Evolutionary conservation across 225 moss, liverwort and hornwort species (phyloP).

Genomic region (Marchantia paleacea): DNA sequence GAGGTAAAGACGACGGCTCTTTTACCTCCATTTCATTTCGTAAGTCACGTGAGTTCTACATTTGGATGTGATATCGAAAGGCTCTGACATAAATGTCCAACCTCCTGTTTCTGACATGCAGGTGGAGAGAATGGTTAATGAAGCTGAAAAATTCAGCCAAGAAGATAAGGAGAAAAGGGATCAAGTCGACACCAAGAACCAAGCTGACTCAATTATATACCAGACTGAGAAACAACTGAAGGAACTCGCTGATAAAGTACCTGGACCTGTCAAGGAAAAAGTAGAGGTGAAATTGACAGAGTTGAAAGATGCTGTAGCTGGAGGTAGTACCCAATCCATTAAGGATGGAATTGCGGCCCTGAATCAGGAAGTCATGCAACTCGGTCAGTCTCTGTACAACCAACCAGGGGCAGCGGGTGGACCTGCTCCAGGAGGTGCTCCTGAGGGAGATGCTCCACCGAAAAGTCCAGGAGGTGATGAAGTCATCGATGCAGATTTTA

Average conservation of each 20-base stretch:
- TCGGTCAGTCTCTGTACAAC: constrained; percentile 41
- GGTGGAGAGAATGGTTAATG: constrained; percentile 44
- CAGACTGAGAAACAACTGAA: constrained; percentile 46
- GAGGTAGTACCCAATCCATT: constrained; percentile 30
- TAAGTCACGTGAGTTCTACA: background rate
- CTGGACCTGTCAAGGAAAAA: constrained; percentile 44
- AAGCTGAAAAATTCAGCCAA: constrained; percentile 38
- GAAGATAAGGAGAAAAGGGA: constrained; percentile 43
- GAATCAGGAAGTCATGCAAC: constrained; percentile 45
- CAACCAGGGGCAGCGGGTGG: constrained; percentile 36
- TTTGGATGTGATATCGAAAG: background rate
- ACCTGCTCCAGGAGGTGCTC: constrained; percentile 31
- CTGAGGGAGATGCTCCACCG: constrained; percentile 19
- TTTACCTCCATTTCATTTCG: too few species aligned
- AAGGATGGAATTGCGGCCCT: constrained; percentile 39
- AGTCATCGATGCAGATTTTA: constrained; percentile 62
- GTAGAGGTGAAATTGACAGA: constrained; percentile 42
- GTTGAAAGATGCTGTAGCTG: constrained; percentile 36
- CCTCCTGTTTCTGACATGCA: background rate
- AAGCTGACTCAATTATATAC: constrained; percentile 39
- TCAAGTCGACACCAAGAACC: constrained; percentile 43
- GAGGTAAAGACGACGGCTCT: background rate
- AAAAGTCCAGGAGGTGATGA: constrained; percentile 47
- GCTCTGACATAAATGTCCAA: background rate
- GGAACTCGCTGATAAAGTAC: constrained; percentile 48